Evolutionary conservation across 495 filamentous ascomycete species (phyloP).

Genomic region (Chaetomidium leptoderma): DNA sequence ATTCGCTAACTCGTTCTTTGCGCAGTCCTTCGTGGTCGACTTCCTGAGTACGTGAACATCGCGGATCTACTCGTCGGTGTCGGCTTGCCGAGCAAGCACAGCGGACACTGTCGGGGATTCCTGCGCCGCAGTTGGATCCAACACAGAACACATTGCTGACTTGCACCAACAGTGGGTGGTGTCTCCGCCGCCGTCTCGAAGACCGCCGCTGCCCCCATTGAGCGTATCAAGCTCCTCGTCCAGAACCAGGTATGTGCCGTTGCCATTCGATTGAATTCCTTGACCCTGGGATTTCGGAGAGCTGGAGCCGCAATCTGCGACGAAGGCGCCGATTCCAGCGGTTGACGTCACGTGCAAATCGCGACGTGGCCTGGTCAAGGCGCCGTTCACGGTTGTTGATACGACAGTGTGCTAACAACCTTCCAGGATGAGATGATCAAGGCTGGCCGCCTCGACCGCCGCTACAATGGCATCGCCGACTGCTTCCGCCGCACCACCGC

Average conservation of each 20-base stretch:
- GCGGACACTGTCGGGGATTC: slow-evolving; percentile 38
- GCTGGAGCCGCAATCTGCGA: neutral
- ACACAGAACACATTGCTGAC: slow-evolving; percentile 21
- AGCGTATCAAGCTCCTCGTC: slow-evolving; percentile 99
- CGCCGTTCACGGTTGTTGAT: neutral
- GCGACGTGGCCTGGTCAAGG: neutral
- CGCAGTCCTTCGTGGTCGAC: slow-evolving; percentile 74
- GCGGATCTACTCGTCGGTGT: neutral
- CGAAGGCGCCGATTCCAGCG: neutral
- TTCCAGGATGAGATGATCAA: slow-evolving; percentile 98
- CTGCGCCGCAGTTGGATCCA: slow-evolving; percentile 14
- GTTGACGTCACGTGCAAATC: slow-evolving; percentile 21
- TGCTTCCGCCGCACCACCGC: slow-evolving; percentile 88
- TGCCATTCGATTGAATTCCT: neutral
- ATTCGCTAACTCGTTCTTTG: slow-evolving; percentile 25
- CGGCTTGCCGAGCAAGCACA: neutral
- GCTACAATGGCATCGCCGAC: slow-evolving; percentile 89
- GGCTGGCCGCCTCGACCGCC: slow-evolving; percentile 93
- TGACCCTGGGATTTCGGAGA: neutral
- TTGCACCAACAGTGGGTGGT: slow-evolving; percentile 80
- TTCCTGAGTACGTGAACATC: slow-evolving; percentile 89
- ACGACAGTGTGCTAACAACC: slow-evolving; percentile 17
- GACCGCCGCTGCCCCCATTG: slow-evolving; percentile 98
- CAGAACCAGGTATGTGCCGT: slow-evolving; percentile 89
- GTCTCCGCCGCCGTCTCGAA: slow-evolving; percentile 99